Base-by-base conservation (phyloP, 306 rosid genomes). In the Alnus rubra region DNA sequence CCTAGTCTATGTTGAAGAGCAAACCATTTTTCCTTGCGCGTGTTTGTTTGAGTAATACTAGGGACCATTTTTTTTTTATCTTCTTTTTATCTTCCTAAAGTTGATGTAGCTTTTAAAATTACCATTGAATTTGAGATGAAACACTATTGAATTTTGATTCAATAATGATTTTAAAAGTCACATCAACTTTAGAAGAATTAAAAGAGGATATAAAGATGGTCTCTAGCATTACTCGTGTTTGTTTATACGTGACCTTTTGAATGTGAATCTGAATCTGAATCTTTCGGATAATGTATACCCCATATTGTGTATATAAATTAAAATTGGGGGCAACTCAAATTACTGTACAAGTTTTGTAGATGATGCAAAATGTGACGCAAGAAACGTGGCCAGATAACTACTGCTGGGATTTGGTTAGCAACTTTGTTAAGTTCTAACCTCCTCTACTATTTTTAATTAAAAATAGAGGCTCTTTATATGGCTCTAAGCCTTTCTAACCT, bases 241-340 rank as follows among this genome's bases (percentile, higher is more conserved):
- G 80, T 60, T 79, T 62, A 23, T 60, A 68, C 64, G 54, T 74
- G 82, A 42, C 76, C 74, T 74, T 68, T 52, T 52, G 89, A 73
- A 76, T 68, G 62, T 56, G 89, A 73, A 74, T 84, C 76, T 76
- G 89, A 73, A 74, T 84, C 76, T 76, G 67, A 73, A 74, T 68
- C n/a, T 42, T 73, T 79, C 18, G 65, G 81, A 60, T 86, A 79
- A 75, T 79, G 76, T 55, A 77, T 83, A 74, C 91, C 87, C 88
- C 52, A 8, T 68, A 9, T 19, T 65, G 18, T 87, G 88, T 83
- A 88, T 74, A 87, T 83, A 63, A 76, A 79, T 75, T 74, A 80
- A 73, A 72, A 58, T 42, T 55, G 79, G 86, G 87, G 90, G 85
- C 69, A 81, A 68, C 84, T 78, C 59, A 74, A 76, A 71, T 73